Conservation (phyloP, 768 basidiomycete genomes). For the Suillus americanus region DNA sequence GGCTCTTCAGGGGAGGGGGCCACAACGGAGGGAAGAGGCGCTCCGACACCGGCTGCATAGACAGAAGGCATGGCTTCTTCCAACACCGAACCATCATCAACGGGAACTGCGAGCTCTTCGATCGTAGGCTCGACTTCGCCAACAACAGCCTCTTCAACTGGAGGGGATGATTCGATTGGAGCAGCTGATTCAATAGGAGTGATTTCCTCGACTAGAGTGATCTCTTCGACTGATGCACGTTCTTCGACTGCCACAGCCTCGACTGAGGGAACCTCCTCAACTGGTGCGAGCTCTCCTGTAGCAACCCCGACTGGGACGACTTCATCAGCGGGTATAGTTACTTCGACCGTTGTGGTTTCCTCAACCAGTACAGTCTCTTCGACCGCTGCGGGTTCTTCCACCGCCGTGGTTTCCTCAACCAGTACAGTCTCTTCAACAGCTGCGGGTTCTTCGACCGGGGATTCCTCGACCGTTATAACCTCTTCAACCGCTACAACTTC, state of each 20-base stretch:
- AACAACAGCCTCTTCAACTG: background rate
- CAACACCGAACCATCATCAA: background rate
- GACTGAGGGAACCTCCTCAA: background rate
- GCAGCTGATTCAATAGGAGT: background rate
- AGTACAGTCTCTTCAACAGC: background rate
- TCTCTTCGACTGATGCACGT: background rate
- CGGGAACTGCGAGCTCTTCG: background rate
- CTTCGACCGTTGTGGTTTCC: background rate
- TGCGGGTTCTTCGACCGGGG: background rate
- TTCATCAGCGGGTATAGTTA: background rate
- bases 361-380: background rate
- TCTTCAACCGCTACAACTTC: background rate
- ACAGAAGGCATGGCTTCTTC: background rate
- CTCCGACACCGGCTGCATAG: background rate
- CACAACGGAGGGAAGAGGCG: background rate
- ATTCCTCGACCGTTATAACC: background rate
- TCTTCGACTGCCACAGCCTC: background rate
- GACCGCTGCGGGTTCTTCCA: background rate
- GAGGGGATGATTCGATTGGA: background rate
- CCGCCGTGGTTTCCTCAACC: background rate
- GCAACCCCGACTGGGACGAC: background rate
- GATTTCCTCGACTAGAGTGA: background rate
- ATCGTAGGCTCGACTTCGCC: background rate
- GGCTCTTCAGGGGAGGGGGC: no score
- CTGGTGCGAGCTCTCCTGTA: background rate